Conservation (phyloP, 1,284 basidiomycete species). For the Leccinum fallax region DNA sequence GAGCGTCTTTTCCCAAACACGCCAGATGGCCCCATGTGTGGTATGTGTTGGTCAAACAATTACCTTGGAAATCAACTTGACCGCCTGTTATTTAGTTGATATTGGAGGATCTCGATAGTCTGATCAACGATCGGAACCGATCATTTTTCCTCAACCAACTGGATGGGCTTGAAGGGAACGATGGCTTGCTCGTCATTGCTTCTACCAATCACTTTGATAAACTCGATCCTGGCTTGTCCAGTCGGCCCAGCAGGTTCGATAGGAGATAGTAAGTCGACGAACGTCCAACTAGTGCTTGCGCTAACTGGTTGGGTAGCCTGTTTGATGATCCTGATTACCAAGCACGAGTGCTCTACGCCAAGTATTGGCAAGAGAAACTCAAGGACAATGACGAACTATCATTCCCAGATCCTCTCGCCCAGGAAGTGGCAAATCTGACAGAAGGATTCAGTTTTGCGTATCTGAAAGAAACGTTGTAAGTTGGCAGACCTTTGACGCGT, state of each 20-base stretch:
- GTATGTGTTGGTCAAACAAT: slow-evolving; percentile 35
- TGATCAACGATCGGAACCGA: slow-evolving; percentile 75
- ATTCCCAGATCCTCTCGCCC: slow-evolving; percentile 65
- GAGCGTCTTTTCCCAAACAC: slow-evolving; percentile 65
- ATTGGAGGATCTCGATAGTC: slow-evolving; percentile 80
- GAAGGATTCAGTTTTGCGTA: slow-evolving; percentile 79
- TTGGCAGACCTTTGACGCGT: slow-evolving; percentile 15
- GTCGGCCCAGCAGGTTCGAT: slow-evolving; percentile 80
- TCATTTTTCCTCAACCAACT: slow-evolving; percentile 87
- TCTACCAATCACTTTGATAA: slow-evolving; percentile 84
- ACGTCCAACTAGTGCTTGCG: neutral
- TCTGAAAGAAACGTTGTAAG: slow-evolving; percentile 83
- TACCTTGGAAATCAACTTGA: neutral
- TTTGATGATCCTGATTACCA: slow-evolving; percentile 67
- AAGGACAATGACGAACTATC: slow-evolving; percentile 56
- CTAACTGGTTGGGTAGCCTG: slow-evolving; percentile 40
- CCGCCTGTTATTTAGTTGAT: slow-evolving; percentile 37
- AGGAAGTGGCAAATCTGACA: slow-evolving; percentile 61
- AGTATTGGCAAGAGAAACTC: slow-evolving; percentile 80
- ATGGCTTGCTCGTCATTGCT: slow-evolving; percentile 76
- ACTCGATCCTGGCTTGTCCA: slow-evolving; percentile 74
- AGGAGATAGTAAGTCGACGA: slow-evolving; percentile 69
- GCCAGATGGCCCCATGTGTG: slow-evolving; percentile 70
- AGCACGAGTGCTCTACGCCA: slow-evolving; percentile 65
- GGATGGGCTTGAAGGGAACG: slow-evolving; percentile 73